A percentile compares a stretch with the other conserved stretches of the same genome.
phyloP scores from a whole-genome alignment of 371 early-diverging fungal genomes.

The Actinomortierella ambigua region DNA sequence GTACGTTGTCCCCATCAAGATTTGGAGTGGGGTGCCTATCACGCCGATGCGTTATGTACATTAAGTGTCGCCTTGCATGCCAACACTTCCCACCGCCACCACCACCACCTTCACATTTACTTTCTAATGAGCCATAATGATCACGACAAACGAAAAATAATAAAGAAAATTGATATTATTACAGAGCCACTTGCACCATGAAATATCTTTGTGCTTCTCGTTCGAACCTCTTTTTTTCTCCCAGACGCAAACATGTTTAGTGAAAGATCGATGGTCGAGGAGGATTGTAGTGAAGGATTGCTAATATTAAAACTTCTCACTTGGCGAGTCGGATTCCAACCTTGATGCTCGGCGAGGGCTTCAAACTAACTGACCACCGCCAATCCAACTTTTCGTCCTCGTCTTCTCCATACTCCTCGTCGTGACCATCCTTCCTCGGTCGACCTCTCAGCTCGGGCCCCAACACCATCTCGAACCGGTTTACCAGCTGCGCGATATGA shows the following conservation, averaged over 20 bases:
- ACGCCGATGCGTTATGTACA: slow-evolving; percentile 41
- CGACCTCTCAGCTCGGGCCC: slow-evolving; percentile 28
- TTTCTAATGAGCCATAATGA: neutral
- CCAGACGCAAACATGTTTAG: neutral
- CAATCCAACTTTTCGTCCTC: slow-evolving; percentile 18
- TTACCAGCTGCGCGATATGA: slow-evolving; percentile 29
- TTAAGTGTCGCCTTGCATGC: neutral
- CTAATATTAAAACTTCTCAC: no score
- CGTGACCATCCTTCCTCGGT: no score
- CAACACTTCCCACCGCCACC: neutral
- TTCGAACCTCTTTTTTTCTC: neutral
- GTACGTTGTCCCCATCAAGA: slow-evolving; percentile 46
- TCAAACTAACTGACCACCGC: slow-evolving; percentile 40
- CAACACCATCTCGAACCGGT: slow-evolving; percentile 31
- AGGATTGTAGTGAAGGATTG: neutral
- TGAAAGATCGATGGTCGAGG: neutral
- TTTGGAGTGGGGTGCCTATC: slow-evolving; percentile 41
- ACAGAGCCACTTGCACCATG: neutral
- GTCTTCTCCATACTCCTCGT: slow-evolving; percentile 4
- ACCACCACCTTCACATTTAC: neutral
- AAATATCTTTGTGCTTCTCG: neutral
- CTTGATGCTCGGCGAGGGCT: slow-evolving; percentile 27
- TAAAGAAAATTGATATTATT: neutral
- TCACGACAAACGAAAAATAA: neutral
- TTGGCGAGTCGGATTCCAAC: slow-evolving; percentile 25